Evolutionary conservation across 257 asterid species (phyloP).

Genomic region (Gynochthodes officinalis): DNA sequence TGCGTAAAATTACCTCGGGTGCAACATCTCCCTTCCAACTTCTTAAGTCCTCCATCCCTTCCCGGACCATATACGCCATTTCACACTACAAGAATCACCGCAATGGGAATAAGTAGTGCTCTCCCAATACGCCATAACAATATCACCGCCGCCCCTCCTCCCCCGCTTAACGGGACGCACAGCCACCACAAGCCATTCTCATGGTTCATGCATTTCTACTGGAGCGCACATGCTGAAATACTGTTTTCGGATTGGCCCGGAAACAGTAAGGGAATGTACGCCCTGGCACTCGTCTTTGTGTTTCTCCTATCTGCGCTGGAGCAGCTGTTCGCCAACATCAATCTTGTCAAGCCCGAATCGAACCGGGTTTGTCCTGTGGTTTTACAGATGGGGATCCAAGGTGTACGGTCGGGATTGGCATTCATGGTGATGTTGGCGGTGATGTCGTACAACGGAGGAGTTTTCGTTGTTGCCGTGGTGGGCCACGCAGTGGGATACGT

Average conservation of each 20-base stretch:
- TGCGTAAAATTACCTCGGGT: too few species aligned
- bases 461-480: conserved; percentile 56
- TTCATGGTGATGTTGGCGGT: conserved; percentile 73
- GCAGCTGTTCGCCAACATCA: conserved; percentile 49
- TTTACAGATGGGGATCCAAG: conserved; percentile 54
- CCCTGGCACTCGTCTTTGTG: conserved; percentile 48
- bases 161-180: conserved; percentile 15
- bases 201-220: conserved; percentile 48
- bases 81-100: not conserved
- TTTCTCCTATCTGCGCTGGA: conserved; percentile 52
- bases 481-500: conserved; percentile 71
- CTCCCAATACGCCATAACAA: conserved; percentile 32
- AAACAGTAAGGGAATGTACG: conserved; percentile 56
- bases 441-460: conserved; percentile 72
- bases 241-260: conserved; percentile 76
- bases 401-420: conserved; percentile 69
- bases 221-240: conserved; percentile 55
- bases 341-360: conserved; percentile 54
- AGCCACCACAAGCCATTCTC: conserved; percentile 19
- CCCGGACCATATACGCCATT: not conserved
- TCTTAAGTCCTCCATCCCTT: not conserved
- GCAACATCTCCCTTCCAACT: not conserved
- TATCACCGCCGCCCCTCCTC: conserved; percentile 13
- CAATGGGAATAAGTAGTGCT: conserved; percentile 14
- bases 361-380: conserved; percentile 39